phyloP scores from a whole-genome alignment of 2,329 filamentous ascomycete genomes.

The Neofusicoccum laricinum region DNA sequence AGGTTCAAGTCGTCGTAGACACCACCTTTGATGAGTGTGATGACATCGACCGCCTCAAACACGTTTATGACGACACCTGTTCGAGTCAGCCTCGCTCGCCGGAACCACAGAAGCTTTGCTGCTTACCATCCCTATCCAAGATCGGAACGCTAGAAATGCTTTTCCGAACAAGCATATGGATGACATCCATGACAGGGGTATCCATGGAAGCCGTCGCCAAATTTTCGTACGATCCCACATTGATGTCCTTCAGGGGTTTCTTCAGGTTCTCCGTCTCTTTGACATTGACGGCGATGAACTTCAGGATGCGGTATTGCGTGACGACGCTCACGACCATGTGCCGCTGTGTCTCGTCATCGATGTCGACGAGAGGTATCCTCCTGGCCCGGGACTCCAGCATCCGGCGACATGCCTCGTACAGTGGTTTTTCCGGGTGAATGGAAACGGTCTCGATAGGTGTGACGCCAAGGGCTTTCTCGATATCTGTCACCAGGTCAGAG shows the following conservation, averaged over 20 bases:
- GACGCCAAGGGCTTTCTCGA: slow-evolving; percentile 91
- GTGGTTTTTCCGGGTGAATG: slow-evolving; percentile 83
- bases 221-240: slow-evolving; percentile 78
- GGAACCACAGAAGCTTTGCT: not conserved
- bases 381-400: slow-evolving; percentile 94
- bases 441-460: slow-evolving; percentile 90
- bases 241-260: slow-evolving; percentile 80
- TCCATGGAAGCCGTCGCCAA: slow-evolving; percentile 84
- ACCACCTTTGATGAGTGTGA: slow-evolving; percentile 90
- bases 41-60: slow-evolving; percentile 96
- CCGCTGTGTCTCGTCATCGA: slow-evolving; percentile 88
- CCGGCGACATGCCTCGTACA: slow-evolving; percentile 91
- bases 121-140: slow-evolving; percentile 67
- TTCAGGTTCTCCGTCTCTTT: slow-evolving; percentile 83
- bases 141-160: slow-evolving; percentile 96
- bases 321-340: slow-evolving; percentile 95
- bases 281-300: slow-evolving; percentile 96
- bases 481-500: slow-evolving; percentile 57
- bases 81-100: slow-evolving; percentile 10
- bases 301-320: slow-evolving; percentile 96
- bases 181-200: slow-evolving; percentile 88
- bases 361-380: slow-evolving; percentile 88
- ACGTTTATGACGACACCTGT: slow-evolving; percentile 79
- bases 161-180: slow-evolving; percentile 85
- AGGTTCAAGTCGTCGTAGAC: slow-evolving; percentile 87